Percentiles rank a stretch among this genome's conserved stretches.
phyloP scores from a whole-genome alignment of 192 early-diverging fungal species.

The Chytriomyces sp. region DNA sequence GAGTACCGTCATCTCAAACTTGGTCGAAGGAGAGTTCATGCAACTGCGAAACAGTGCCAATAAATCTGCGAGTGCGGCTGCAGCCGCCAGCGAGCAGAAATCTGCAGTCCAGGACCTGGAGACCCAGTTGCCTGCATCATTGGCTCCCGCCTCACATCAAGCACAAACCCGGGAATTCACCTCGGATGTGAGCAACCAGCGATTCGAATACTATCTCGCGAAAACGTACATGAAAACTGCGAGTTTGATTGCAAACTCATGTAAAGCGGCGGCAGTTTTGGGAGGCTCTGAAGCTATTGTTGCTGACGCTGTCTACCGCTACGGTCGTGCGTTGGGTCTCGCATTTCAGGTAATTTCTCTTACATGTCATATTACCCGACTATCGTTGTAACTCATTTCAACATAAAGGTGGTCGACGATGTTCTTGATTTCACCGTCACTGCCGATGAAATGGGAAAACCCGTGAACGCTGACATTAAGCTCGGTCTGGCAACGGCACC shows the following conservation, averaged over 20 bases:
- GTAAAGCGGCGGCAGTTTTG: slow-evolving; percentile 82
- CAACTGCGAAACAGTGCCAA: slow-evolving; percentile 79
- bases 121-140: not conserved
- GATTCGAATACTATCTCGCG: slow-evolving; percentile 91
- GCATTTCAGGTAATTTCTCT: slow-evolving; percentile 80
- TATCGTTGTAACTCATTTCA: not conserved
- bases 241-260: slow-evolving; percentile 91
- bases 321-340: slow-evolving; percentile 88
- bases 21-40: slow-evolving; percentile 98
- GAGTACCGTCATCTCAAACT: slow-evolving; percentile 87
- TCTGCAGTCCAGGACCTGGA: slow-evolving; percentile 1
- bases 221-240: slow-evolving; percentile 97
- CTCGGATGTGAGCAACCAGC: slow-evolving; percentile 33
- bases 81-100: slow-evolving; percentile 4
- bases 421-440: slow-evolving; percentile 86
- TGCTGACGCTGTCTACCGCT: slow-evolving; percentile 81
- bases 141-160: slow-evolving; percentile 5
- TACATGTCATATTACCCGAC: slow-evolving; percentile 14
- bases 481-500: slow-evolving; percentile 93
- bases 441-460: slow-evolving; percentile 84
- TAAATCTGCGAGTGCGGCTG: not conserved
- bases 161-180: not conserved
- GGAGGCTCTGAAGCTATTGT: slow-evolving; percentile 76
- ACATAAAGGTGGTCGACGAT: slow-evolving; percentile 78
- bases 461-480: slow-evolving; percentile 85